Evolutionary conservation across 257 asterid genomes (phyloP), one percentile per base, ranked within the genome.

Genomic region (Mentha longifolia): DNA sequence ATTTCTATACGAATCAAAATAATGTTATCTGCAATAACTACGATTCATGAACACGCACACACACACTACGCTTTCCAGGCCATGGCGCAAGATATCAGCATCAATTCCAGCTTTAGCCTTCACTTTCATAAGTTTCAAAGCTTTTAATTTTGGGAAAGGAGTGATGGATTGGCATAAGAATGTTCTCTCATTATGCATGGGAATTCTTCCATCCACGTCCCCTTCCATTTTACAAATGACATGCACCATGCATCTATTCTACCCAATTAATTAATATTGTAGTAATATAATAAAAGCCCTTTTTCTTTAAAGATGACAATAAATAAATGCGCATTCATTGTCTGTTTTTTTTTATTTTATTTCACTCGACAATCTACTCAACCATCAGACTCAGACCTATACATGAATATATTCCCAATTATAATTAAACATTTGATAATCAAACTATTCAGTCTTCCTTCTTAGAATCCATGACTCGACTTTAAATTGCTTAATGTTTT

Each of bases 161-260:
- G 15, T 4, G 31, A 46, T 70, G 68, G 59, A 35, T 62, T 60
- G 47, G 72, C 60, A 19, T 31, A 7, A 28, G 25, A 69, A 42
- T 52, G 30, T 52, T 68, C 67, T 61, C 47, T 39, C 66, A 58
- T 65, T 49, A 3, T 59, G 22, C 74, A 59, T 14, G 71, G 78
- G 37, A 65, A 41, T 60, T 42, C 33, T 61, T 67, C 60, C 78
- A 67, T 77, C 82, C 82, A 77, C 78, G 78, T 77, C 47, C 17
- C 39, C 3, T n/a, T n/a, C 1, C 31, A 3, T 28, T 28, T 28
- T 60, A 42, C 43, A 15, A 31, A 16, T 28, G 61, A 49, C 57
- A 73, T 67, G 75, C 75, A 75, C 61, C 5, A 65, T n/a, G n/a
- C n/a, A n/a, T n/a, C n/a, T n/a, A n/a, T n/a, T 54, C 1, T 20